Evolutionary conservation across 2,329 filamentous ascomycete species (phyloP).

Genomic region (Huntiella bhutanensis): DNA sequence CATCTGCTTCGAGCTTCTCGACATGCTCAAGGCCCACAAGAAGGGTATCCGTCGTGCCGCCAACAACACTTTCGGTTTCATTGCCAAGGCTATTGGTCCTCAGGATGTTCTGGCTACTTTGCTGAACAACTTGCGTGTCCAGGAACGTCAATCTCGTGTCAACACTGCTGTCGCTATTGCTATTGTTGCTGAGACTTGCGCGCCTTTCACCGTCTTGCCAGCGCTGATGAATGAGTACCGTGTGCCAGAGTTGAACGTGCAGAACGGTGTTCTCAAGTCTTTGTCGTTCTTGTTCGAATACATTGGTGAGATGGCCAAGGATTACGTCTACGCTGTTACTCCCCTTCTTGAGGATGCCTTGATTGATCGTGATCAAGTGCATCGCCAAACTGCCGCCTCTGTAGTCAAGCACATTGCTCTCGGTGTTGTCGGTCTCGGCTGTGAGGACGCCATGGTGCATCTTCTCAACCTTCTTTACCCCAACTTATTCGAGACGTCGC

Average conservation of each 20-base stretch:
- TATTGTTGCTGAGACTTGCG: constrained; percentile 95
- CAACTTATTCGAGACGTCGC: constrained; percentile 93
- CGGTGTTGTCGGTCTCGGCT: constrained; percentile 91
- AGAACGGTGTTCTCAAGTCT: constrained; percentile 95
- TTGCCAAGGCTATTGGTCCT: constrained; percentile 94
- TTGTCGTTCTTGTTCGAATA: constrained; percentile 97
- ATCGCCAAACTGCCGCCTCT: constrained; percentile 85
- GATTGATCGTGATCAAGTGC: constrained; percentile 94
- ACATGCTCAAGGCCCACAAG: constrained; percentile 99
- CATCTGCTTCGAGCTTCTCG: constrained; percentile 94
- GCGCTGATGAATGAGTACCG: constrained; percentile 99
- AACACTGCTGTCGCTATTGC: constrained; percentile 97
- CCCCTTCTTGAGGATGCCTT: constrained; percentile 90
- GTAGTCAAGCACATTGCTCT: constrained; percentile 97
- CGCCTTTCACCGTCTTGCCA: constrained; percentile 94
- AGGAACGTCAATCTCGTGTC: constrained; percentile 93
- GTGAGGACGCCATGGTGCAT: constrained; percentile 96
- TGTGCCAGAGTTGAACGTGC: constrained; percentile 93
- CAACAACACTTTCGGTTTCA: constrained; percentile 99
- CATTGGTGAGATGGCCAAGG: constrained; percentile 98
- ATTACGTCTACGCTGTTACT: constrained; percentile 96
- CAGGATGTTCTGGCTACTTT: constrained; percentile 92
- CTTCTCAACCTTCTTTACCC: constrained; percentile 90
- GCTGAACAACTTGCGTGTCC: constrained; percentile 88
- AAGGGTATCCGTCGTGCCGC: constrained; percentile 95